phyloP scores from a whole-genome alignment of 2,329 filamentous ascomycete species.

The Bipolaris bicolor region DNA sequence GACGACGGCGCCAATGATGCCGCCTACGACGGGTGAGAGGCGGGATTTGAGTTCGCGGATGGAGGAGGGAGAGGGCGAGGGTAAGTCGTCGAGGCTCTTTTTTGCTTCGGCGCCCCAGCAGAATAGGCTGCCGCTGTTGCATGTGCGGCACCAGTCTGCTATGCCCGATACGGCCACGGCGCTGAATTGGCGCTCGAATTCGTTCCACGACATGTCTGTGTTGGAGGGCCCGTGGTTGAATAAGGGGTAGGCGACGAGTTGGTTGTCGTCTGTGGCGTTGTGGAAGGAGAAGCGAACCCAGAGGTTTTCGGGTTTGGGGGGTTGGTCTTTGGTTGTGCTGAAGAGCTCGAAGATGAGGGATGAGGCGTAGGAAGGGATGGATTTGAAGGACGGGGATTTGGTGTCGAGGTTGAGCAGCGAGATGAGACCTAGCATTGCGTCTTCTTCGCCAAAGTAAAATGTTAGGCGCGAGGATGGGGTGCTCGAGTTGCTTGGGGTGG shows the following conservation, averaged over 20 bases:
- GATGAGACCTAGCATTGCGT: constrained; percentile 42
- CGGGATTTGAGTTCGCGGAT: not conserved
- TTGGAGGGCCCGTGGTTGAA: constrained; percentile 57
- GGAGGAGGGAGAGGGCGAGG: no score
- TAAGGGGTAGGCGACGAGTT: constrained; percentile 54
- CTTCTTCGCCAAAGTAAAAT: constrained; percentile 47
- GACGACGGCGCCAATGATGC: constrained; percentile 63
- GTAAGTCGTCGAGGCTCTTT: not conserved
- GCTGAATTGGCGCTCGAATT: constrained; percentile 57
- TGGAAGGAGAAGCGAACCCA: constrained; percentile 63
- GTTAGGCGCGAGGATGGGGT: constrained; percentile 50
- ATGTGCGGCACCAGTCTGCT: constrained; percentile 60
- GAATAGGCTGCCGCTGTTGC: constrained; percentile 57
- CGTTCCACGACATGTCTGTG: constrained; percentile 56
- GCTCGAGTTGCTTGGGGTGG: constrained; percentile 6
- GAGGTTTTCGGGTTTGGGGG: constrained; percentile 51
- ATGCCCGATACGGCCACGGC: constrained; percentile 53
- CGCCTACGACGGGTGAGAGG: constrained; percentile 56
- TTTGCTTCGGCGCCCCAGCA: constrained; percentile 53
- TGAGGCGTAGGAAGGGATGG: constrained; percentile 39
- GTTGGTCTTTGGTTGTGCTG: constrained; percentile 49
- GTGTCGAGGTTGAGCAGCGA: constrained; percentile 35
- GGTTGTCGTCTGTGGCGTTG: constrained; percentile 58
- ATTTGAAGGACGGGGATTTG: constrained; percentile 25
- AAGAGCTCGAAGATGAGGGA: constrained; percentile 54